phyloP scores from a whole-genome alignment of 352 stramenopile species.

The Phytophthora pistaciae region DNA sequence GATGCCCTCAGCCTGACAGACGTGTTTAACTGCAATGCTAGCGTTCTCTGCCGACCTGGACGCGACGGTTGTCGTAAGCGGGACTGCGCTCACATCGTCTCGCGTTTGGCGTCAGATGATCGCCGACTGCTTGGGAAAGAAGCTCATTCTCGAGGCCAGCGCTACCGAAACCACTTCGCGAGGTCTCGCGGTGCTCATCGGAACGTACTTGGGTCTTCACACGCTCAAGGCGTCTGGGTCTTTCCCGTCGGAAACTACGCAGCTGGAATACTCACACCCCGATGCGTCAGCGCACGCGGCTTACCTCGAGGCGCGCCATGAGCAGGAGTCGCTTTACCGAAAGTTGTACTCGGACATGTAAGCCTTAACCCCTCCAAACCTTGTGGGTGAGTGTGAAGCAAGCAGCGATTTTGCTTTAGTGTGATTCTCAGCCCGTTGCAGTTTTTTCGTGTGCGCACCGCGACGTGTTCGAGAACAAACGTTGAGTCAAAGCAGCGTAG shows the following conservation, averaged over 20 bases:
- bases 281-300: conserved; percentile 59
- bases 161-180: conserved; percentile 85
- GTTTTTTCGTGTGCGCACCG: background rate
- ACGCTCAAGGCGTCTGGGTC: conserved; percentile 47
- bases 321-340: conserved; percentile 78
- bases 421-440: background rate
- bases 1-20: conserved; percentile 1
- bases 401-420: conserved; percentile 16
- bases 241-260: conserved; percentile 30
- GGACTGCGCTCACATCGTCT: conserved; percentile 85
- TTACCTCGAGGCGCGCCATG: conserved; percentile 71
- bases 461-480: too few species aligned
- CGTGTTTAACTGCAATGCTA: conserved; percentile 5
- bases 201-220: conserved; percentile 69
- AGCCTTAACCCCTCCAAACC: too few species aligned
- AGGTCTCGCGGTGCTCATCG: conserved; percentile 80
- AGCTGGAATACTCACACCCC: conserved; percentile 48
- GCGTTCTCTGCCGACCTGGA: conserved; percentile 55
- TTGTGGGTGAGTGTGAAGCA: background rate
- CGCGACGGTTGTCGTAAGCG: conserved; percentile 77
- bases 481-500: too few species aligned
- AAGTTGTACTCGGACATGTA: conserved; percentile 62
- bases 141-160: conserved; percentile 72
- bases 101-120: conserved; percentile 89
- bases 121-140: conserved; percentile 78